Percentiles rank a stretch among this genome's conserved stretches.
These are phyloP conservation scores for Boletus pseudopeckii DNA, from an alignment of 768 basidiomycete species.

Conservation along the genomic window DNA sequence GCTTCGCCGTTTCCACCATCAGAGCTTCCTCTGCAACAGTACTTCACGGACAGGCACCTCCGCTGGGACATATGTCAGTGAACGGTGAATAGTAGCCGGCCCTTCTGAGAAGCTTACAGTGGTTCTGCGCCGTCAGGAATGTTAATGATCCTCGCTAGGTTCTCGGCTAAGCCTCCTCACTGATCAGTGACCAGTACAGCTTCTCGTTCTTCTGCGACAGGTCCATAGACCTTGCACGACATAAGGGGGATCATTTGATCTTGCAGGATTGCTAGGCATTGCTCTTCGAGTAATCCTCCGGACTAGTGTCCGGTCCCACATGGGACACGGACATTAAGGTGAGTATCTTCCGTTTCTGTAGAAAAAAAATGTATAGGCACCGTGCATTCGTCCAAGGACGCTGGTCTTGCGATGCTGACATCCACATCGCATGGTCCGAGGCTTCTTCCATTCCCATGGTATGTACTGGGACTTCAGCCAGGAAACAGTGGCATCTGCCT, in stretches of 20 bases:
- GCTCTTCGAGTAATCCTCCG: conserved; percentile 5
- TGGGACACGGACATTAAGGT: background rate
- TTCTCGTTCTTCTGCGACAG: conserved; percentile 4
- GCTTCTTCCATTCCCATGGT: conserved; percentile 59
- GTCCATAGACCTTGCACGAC: background rate
- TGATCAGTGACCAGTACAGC: background rate
- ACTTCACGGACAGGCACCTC: background rate
- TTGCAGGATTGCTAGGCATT: background rate
- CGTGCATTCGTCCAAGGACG: background rate
- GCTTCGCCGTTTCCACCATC: conserved; percentile 11
- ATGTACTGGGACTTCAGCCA: conserved; percentile 38
- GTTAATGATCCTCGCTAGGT: background rate
- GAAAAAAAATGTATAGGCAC: background rate
- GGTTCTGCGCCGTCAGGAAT: background rate
- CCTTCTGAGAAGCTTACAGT: background rate
- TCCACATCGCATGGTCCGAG: conserved; percentile 35
- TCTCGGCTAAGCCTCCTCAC: background rate
- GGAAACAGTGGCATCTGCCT: conserved; percentile 29
- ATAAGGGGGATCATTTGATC: background rate
- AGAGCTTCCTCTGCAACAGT: conserved; percentile 6
- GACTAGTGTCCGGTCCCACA: background rate
- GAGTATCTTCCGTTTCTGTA: background rate
- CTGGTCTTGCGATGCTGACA: conserved; percentile 27
- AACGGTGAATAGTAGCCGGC: background rate
- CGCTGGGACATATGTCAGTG: conserved; percentile 6